Percentiles rank a stretch among this genome's conserved stretches.
Conservation (phyloP, 441 rosid species). For the Bruguiera hainesii region DNA sequence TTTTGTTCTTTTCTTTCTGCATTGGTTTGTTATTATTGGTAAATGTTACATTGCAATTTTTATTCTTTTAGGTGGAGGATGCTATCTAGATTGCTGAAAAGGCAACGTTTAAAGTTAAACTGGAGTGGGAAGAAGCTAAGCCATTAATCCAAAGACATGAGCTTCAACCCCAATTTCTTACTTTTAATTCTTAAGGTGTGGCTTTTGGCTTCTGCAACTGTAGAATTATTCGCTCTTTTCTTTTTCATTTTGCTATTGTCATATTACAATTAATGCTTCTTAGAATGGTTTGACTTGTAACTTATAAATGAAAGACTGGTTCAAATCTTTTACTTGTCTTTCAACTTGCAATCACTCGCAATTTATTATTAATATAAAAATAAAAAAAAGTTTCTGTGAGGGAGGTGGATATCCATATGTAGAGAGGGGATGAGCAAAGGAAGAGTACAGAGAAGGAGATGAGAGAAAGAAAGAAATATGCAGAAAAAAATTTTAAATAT, state of each 20-base stretch:
- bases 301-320: neutral
- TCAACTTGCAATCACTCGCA: neutral
- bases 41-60: neutral
- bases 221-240: slow-evolving; percentile 29
- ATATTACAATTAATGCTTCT: slow-evolving; percentile 5
- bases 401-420: no score
- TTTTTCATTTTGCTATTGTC: neutral
- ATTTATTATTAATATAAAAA: neutral
- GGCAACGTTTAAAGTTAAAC: slow-evolving; percentile 46
- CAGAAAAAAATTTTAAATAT: no score
- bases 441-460: no score
- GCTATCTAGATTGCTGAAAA: slow-evolving; percentile 77
- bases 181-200: slow-evolving; percentile 46
- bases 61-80: slow-evolving; percentile 59
- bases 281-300: neutral
- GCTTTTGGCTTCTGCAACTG: slow-evolving; percentile 92
- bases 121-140: slow-evolving; percentile 63
- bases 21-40: no score
- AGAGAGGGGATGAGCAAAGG: no score
- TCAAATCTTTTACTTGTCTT: neutral
- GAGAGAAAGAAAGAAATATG: no score
- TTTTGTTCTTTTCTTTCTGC: slow-evolving; percentile 3
- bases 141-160: slow-evolving; percentile 50
- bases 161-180: slow-evolving; percentile 52
- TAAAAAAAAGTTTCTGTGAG: no score